Percentiles rank a stretch among this genome's conserved stretches.
These are phyloP conservation scores for Verticillium albo-atrum DNA, from an alignment of 2,329 filamentous ascomycete species.

Conservation along the genomic window DNA sequence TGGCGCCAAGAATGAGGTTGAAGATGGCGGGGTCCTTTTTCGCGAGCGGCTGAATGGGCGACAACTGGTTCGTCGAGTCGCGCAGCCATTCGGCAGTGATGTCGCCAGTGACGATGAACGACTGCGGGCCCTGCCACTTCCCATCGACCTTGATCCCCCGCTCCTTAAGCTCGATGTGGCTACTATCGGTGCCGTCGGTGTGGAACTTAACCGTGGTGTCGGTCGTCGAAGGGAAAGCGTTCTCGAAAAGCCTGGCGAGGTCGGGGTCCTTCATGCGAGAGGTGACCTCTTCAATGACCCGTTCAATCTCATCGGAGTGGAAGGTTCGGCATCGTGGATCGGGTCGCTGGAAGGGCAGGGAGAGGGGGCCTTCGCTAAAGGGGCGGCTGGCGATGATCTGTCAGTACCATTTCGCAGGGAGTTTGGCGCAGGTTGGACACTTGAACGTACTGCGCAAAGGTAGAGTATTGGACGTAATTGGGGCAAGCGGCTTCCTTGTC, in stretches of 20 bases:
- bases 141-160: slow-evolving; percentile 42
- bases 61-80: slow-evolving; percentile 89
- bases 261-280: slow-evolving; percentile 78
- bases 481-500: slow-evolving; percentile 28
- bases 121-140: slow-evolving; percentile 80
- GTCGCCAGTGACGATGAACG: slow-evolving; percentile 89
- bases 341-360: slow-evolving; percentile 83
- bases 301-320: slow-evolving; percentile 78
- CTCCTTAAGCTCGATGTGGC: slow-evolving; percentile 17
- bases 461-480: slow-evolving; percentile 34
- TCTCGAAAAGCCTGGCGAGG: slow-evolving; percentile 88
- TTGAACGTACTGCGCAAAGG: slow-evolving; percentile 31
- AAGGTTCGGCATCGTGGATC: slow-evolving; percentile 82
- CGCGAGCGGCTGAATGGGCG: slow-evolving; percentile 82
- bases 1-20: slow-evolving; percentile 81
- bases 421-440: not conserved
- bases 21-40: slow-evolving; percentile 75
- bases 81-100: slow-evolving; percentile 92
- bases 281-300: slow-evolving; percentile 80
- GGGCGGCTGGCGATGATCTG: slow-evolving; percentile 55
- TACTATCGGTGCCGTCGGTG: slow-evolving; percentile 49
- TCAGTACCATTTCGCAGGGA: slow-evolving; percentile 1
- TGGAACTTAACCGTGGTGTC: slow-evolving; percentile 91
- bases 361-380: slow-evolving; percentile 72
- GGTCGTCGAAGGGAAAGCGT: slow-evolving; percentile 87